Conservation (phyloP, 2,329 filamentous ascomycete genomes). For the Onygenales sp. region DNA sequence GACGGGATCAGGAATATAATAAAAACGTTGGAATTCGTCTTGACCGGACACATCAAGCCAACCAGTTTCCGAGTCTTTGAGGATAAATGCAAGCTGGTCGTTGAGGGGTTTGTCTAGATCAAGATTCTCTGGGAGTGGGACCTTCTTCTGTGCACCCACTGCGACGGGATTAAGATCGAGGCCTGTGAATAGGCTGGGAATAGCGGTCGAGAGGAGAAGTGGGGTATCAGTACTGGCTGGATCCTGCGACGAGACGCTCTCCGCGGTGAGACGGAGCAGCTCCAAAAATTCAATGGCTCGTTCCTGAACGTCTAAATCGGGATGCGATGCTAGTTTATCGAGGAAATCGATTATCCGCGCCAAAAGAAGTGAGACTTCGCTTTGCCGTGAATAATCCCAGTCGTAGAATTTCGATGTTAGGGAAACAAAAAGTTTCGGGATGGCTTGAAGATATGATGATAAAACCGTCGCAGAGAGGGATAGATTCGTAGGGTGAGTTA, state of each 20-base stretch:
- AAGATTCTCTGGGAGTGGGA: constrained; percentile 65
- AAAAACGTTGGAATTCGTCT: constrained; percentile 27
- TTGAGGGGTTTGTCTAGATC: constrained; percentile 80
- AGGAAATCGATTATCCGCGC: constrained; percentile 73
- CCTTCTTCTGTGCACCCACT: constrained; percentile 69
- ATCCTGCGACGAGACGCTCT: constrained; percentile 47
- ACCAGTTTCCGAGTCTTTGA: constrained; percentile 47
- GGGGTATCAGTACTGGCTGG: constrained; percentile 51
- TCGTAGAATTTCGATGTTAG: constrained; percentile 57
- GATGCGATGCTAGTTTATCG: constrained; percentile 69
- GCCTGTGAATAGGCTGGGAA: constrained; percentile 77
- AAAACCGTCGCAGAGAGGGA: constrained; percentile 56
- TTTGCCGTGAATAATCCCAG: constrained; percentile 68
- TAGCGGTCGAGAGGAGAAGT: constrained; percentile 76
- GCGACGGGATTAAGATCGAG: constrained; percentile 91
- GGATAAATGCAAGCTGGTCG: constrained; percentile 56
- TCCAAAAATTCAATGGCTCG: constrained; percentile 88
- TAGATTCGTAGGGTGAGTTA: constrained; percentile 58
- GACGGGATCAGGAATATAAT: constrained; percentile 23
- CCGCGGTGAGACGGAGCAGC: constrained; percentile 73
- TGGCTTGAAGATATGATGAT: constrained; percentile 71
- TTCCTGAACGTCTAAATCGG: constrained; percentile 88
- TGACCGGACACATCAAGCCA: constrained; percentile 41
- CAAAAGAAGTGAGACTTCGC: constrained; percentile 65
- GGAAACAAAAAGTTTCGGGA: constrained; percentile 72